Base-by-base conservation (phyloP, 2,329 filamentous ascomycete genomes). In the Chalara sp. region DNA sequence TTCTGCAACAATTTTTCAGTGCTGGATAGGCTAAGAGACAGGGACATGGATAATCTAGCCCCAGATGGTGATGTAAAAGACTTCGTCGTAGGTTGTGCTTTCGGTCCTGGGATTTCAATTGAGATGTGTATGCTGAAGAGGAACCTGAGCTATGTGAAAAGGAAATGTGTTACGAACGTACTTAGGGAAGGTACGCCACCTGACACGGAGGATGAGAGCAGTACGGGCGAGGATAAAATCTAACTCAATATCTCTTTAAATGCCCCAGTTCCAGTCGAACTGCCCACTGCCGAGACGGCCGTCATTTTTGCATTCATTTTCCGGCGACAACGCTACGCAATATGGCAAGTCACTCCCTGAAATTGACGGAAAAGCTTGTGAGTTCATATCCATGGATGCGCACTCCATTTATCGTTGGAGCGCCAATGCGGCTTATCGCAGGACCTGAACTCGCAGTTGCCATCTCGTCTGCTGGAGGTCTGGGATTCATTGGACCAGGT, bases 1-100 rank as follows among this genome's bases (percentile, higher is more conserved):
- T 53, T 86, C 83, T 1, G 81, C 84, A 7, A 86, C 83, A 3
- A 80, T 87, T 10, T 79, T 58, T 81, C 80, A 54, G 84, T 88
- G 0, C 68, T 88, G 65, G 73, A 87, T 56, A 72, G 76, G 10
- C 58, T 87, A 57, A 71, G 83, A 5, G 63, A 69, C 21, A 79
- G 79, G 58, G 78, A 81, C 7, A 83, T 83, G 78, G 79, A 83
- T 52, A 70, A 68, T 4, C 47, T 78, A 6, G 76, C 78, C 0
- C 77, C 78, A 0, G 72, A 64, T 1, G 76, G 75, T 2, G 68
- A 68, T 66, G 67, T 48, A 58, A 72, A 74, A 35, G 80, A 86
- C 44, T 78, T 81, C 51, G 74, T 88, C 5, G 75, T 87, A 1
- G 83, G 79, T 1, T 84, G 81, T 56, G 84, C 83, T 2, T 88